Percentiles rank a stretch among this genome's conserved stretches.
Conservation (phyloP, 2,329 filamentous ascomycete species). For the Phaeosphaeria sp. region DNA sequence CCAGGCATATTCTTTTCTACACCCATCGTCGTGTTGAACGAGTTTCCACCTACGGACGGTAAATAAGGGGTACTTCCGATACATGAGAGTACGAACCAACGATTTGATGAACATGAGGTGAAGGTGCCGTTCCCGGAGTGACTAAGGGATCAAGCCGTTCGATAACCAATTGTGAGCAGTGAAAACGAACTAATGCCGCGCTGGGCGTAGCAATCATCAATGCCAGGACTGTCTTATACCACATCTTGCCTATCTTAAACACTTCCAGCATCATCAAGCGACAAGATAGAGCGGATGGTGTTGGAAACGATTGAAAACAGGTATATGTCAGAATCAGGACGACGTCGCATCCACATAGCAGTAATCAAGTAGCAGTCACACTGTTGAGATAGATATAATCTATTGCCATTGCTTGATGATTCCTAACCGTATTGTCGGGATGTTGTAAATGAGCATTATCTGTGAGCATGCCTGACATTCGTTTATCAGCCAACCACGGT, state of each 20-base stretch:
- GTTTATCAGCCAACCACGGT: not conserved
- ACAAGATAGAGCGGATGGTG: not conserved
- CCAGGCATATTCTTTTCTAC: constrained; percentile 22
- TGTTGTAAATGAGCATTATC: constrained; percentile 8
- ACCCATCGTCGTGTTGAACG: constrained; percentile 29
- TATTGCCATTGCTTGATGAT: not conserved
- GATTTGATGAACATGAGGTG: constrained; percentile 33
- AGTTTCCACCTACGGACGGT: constrained; percentile 16
- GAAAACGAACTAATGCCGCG: constrained; percentile 29
- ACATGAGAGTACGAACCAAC: constrained; percentile 17
- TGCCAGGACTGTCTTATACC: constrained; percentile 14
- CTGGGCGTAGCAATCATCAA: constrained; percentile 21
- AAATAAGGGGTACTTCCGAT: not conserved
- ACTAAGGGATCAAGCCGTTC: constrained; percentile 30
- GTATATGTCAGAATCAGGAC: not conserved
- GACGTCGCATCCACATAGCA: not conserved
- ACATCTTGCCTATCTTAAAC: constrained; percentile 16
- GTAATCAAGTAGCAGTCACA: not conserved
- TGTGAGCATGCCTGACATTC: not conserved
- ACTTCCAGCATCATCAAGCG: not conserved
- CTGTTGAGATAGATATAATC: not conserved
- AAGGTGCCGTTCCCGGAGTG: constrained; percentile 22
- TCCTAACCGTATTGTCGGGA: not conserved
- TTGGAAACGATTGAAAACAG: not conserved
- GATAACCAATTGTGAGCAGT: constrained; percentile 30